Base-by-base conservation (phyloP, 2,329 filamentous ascomycete species). In the Microdochium trichocladiopsis region DNA sequence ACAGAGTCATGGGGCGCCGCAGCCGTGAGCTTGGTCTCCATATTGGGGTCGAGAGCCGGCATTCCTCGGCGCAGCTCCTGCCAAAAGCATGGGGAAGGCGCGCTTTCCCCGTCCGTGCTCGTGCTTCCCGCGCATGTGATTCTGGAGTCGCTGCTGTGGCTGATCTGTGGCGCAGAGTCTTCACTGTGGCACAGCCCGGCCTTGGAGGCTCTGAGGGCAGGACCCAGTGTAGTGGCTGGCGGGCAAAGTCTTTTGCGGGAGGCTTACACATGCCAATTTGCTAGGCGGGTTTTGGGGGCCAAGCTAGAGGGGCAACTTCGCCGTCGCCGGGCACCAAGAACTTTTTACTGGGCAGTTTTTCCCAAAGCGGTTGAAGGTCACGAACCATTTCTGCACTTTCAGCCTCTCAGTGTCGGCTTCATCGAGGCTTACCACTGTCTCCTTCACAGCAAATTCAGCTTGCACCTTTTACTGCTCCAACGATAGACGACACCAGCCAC, bases 71-170 rank as follows among this genome's bases (percentile, higher is more conserved):
- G 41, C 41, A 45, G 41, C 41, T 22, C 16, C 41, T 45, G 41
- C 41, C 41, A 45, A 45, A 45, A 45, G 41, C 41, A 45, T 45
- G 41, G 41, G 41, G 41, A 45, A 45, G 41, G n/a, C 41, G 18
- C 41, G 41, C 41, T 45, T 45, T 45, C 41, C 41, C 41, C 41
- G 41, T 3, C 41, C 41, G 41, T 45, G 41, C 41, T 45, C 36
- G 16, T 45, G 41, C 41, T 5, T 45, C 11, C 21, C 21, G 41
- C 12, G 41, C 41, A 45, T 45, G 41, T 45, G 41, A 45, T 45
- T 45, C 41, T 45, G 41, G 18, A 23, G n/a, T 22, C n/a, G 41
- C 18, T 18, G 10, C 36, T 41, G 36, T 41, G 16, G 14, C 18
- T 16, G 16, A 18, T 9, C n/a, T 21, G 41, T 45, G 41, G 14